Percentiles rank a stretch among this genome's conserved stretches.
Conservation (phyloP, 2,329 filamentous ascomycete genomes). For the Trichoderma sp. region DNA sequence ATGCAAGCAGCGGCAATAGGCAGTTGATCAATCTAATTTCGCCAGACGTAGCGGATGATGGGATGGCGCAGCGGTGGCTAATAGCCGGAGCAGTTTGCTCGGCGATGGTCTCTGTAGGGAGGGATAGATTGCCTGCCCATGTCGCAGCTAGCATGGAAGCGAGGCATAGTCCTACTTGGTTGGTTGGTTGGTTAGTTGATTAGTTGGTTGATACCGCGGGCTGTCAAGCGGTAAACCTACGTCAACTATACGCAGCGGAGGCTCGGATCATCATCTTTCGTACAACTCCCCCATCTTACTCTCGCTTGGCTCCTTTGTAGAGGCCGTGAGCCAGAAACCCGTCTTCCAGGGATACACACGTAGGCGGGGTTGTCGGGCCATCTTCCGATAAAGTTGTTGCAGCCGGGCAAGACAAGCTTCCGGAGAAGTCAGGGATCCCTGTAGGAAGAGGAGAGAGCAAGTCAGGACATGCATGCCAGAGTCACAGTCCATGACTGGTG, state of each 20-base stretch:
- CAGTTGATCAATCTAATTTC: conserved; percentile 6
- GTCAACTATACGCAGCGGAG: neutral
- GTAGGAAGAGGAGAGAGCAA: neutral
- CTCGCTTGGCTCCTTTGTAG: neutral
- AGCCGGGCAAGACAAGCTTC: conserved; percentile 1
- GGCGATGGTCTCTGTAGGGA: neutral
- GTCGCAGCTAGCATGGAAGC: neutral
- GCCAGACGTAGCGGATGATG: neutral
- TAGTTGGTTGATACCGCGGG: neutral
- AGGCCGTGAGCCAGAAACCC: neutral
- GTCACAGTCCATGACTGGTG: neutral
- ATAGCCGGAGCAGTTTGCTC: neutral
- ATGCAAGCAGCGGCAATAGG: conserved; percentile 12
- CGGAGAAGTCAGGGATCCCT: neutral
- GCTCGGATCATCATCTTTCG: neutral
- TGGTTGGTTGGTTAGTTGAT: neutral
- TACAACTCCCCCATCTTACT: neutral
- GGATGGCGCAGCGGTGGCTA: neutral
- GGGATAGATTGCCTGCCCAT: neutral
- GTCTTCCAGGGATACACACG: neutral
- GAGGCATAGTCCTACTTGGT: neutral
- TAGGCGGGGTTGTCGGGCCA: neutral
- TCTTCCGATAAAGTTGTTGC: conserved; percentile 20
- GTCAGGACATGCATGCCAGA: neutral
- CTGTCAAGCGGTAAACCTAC: neutral